Evolutionary conservation across 805 yeast genomes (phyloP).

Genomic region (Schizosaccharomyces pombe): DNA sequence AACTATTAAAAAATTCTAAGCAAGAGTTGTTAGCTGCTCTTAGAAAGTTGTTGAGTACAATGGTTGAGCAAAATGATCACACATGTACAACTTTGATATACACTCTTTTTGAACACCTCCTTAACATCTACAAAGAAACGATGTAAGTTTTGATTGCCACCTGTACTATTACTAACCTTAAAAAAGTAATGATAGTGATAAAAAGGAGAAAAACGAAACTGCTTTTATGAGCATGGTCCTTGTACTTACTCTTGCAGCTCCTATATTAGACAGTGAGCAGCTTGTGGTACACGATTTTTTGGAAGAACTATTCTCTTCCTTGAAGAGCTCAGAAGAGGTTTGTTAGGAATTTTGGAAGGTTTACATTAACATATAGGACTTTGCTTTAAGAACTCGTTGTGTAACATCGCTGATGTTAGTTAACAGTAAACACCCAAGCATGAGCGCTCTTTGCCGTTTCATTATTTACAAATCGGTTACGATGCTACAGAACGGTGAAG

Average conservation of each 20-base stretch:
- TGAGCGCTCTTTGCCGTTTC: not conserved
- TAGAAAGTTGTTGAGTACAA: slow-evolving; percentile 17
- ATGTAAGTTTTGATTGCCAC: not conserved
- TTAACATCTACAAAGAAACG: not conserved
- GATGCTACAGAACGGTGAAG: not conserved
- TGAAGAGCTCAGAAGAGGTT: not conserved
- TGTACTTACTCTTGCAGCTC: not conserved
- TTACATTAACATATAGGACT: not conserved
- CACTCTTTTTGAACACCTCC: not conserved
- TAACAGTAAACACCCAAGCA: not conserved
- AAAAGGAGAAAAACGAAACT: not conserved
- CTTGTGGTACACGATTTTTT: not conserved
- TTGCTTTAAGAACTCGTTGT: not conserved
- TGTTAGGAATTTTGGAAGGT: not conserved
- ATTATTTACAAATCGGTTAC: not conserved
- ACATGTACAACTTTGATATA: not conserved
- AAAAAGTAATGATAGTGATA: not conserved
- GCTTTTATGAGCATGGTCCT: slow-evolving; percentile 8
- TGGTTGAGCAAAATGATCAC: slow-evolving; percentile 8
- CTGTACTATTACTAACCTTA: not conserved
- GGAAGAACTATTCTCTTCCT: not conserved
- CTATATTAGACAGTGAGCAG: not conserved
- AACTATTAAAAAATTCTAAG: not conserved
- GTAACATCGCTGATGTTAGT: not conserved
- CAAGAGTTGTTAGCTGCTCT: slow-evolving; percentile 36